Evolutionary conservation across 2,329 filamentous ascomycete species (phyloP).

Genomic region (Monosporascus sp.): DNA sequence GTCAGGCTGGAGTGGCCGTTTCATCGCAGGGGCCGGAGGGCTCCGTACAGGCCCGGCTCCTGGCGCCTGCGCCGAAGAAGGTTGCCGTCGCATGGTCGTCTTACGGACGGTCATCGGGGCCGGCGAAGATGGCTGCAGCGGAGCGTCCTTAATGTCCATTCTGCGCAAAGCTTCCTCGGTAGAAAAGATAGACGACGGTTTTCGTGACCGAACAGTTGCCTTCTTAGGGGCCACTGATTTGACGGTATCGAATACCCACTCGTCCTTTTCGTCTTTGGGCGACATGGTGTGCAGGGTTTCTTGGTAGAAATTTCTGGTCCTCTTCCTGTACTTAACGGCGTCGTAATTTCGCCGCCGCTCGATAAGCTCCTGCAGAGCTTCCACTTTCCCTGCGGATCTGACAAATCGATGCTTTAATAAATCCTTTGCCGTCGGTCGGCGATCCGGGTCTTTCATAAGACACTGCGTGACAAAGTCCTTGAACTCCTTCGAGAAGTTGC

Average conservation of each 20-base stretch:
- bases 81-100: conserved; percentile 47
- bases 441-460: conserved; percentile 85
- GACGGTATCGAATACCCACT: conserved; percentile 94
- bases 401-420: conserved; percentile 87
- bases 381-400: conserved; percentile 77
- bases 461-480: conserved; percentile 91
- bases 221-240: conserved; percentile 63
- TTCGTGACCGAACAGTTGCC: conserved; percentile 45
- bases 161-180: conserved; percentile 57
- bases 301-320: conserved; percentile 81
- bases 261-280: conserved; percentile 65
- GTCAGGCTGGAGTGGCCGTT: conserved; percentile 79
- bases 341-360: conserved; percentile 79
- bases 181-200: conserved; percentile 50
- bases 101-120: conserved; percentile 51
- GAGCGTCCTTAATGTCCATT: conserved; percentile 56
- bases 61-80: conserved; percentile 34
- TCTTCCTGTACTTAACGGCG: conserved; percentile 61
- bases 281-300: conserved; percentile 76
- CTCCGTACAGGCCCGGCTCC: conserved; percentile 33
- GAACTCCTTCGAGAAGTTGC: conserved; percentile 82
- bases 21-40: conserved; percentile 43
- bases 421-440: conserved; percentile 77
- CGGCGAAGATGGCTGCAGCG: conserved; percentile 52
- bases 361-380: conserved; percentile 82